phyloP scores from a whole-genome alignment of 139 green algal genomes.

The Tetraselmis chui region DNA sequence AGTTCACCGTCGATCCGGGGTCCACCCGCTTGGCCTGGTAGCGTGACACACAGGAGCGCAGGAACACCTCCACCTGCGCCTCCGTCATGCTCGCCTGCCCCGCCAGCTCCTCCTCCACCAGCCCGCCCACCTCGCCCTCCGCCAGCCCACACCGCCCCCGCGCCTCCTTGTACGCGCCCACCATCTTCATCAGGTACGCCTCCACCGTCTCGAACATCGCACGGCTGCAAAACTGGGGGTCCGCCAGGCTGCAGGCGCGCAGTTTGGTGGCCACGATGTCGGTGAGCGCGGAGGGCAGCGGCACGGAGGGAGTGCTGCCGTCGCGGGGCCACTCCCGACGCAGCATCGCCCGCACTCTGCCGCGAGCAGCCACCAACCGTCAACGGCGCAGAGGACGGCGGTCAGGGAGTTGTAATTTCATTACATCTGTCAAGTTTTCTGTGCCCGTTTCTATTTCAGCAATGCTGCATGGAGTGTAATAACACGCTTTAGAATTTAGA shows the following conservation, averaged over 20 bases:
- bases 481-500: no score
- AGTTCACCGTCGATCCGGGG: slow-evolving; percentile 23
- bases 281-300: background rate
- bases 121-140: background rate
- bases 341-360: background rate
- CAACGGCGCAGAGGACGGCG: no score
- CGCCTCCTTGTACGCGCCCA: background rate
- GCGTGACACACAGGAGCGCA: slow-evolving; percentile 33
- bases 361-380: no score
- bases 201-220: background rate
- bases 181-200: background rate
- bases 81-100: slow-evolving; percentile 50
- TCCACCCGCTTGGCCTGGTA: slow-evolving; percentile 86
- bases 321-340: background rate
- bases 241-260: background rate
- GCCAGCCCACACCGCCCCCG: background rate
- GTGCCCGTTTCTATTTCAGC: no score
- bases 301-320: background rate
- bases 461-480: no score
- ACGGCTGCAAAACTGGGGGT: background rate
- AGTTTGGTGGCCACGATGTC: background rate
- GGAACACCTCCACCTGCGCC: slow-evolving; percentile 52
- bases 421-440: no score
- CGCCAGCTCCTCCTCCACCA: slow-evolving; percentile 49
- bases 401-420: no score